Evolutionary conservation across 805 yeast genomes (phyloP).

Genomic region (Candida insectalens): DNA sequence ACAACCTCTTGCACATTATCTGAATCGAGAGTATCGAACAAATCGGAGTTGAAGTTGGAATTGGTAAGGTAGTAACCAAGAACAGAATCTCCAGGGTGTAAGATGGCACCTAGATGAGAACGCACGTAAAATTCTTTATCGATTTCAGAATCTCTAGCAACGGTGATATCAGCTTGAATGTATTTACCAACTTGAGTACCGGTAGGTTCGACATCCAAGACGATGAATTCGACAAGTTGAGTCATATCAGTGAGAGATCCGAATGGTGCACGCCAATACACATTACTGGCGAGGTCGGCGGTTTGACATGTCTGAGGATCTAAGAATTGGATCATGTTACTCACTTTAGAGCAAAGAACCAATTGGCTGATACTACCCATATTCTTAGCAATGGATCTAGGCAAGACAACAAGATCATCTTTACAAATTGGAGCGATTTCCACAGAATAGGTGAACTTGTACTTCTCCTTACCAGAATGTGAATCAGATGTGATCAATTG

Average conservation of each 20-base stretch:
- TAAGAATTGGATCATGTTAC: conserved; percentile 76
- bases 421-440: conserved; percentile 96
- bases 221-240: conserved; percentile 77
- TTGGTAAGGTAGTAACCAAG: conserved; percentile 83
- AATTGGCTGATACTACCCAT: conserved; percentile 77
- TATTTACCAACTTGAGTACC: conserved; percentile 69
- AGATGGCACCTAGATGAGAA: conserved; percentile 86
- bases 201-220: conserved; percentile 88
- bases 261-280: conserved; percentile 81
- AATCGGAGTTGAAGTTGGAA: conserved; percentile 79
- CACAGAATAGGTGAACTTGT: conserved; percentile 85
- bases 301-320: conserved; percentile 77
- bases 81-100: conserved; percentile 94
- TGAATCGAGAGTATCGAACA: conserved; percentile 63
- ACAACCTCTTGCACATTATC: conserved; percentile 75
- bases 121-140: conserved; percentile 77
- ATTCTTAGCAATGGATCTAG: conserved; percentile 74
- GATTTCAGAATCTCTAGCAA: conserved; percentile 82
- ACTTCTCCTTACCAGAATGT: conserved; percentile 79
- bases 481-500: conserved; percentile 89
- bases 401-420: conserved; percentile 90
- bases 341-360: conserved; percentile 75
- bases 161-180: conserved; percentile 82
- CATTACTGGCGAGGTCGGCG: conserved; percentile 60
- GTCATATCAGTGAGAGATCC: conserved; percentile 64